Evolutionary conservation across 495 filamentous ascomycete species (phyloP).

Genomic region (Penicillium maclennaniae): DNA sequence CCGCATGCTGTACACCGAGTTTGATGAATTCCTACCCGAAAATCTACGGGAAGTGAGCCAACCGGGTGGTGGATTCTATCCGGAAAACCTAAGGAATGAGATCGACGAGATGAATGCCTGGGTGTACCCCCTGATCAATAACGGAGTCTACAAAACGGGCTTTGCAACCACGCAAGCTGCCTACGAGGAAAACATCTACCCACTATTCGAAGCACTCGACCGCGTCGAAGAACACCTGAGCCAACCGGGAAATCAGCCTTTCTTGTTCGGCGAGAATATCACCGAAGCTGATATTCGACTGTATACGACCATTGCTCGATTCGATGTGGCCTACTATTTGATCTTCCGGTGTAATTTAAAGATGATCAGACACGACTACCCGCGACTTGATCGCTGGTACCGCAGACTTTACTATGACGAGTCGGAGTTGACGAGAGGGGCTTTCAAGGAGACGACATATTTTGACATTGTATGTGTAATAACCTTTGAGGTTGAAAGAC

Average conservation of each 20-base stretch:
- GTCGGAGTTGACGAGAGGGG: conserved; percentile 46
- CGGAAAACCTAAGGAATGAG: conserved; percentile 44
- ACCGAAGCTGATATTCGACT: conserved; percentile 67
- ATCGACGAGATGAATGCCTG: conserved; percentile 64
- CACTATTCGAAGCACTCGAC: conserved; percentile 62
- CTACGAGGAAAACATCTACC: conserved; percentile 56
- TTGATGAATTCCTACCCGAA: conserved; percentile 56
- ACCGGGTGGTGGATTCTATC: conserved; percentile 52
- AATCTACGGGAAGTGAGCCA: conserved; percentile 41
- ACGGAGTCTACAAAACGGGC: conserved; percentile 68
- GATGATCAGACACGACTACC: conserved; percentile 69
- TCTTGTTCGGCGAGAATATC: conserved; percentile 58
- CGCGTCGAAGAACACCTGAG: conserved; percentile 57
- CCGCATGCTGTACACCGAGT: conserved; percentile 59
- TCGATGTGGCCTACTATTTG: conserved; percentile 65
- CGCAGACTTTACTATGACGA: conserved; percentile 67
- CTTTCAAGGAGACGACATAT: conserved; percentile 66
- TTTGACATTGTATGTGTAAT: conserved; percentile 51
- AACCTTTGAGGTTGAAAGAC: background rate
- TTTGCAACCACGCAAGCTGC: conserved; percentile 63
- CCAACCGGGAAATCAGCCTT: conserved; percentile 48
- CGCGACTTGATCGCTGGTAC: conserved; percentile 64
- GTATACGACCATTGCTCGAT: conserved; percentile 62
- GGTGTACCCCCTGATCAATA: conserved; percentile 64
- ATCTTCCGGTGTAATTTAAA: conserved; percentile 70